Base-by-base conservation (phyloP, 2,329 filamentous ascomycete species). In the Mariannaea elegans region DNA sequence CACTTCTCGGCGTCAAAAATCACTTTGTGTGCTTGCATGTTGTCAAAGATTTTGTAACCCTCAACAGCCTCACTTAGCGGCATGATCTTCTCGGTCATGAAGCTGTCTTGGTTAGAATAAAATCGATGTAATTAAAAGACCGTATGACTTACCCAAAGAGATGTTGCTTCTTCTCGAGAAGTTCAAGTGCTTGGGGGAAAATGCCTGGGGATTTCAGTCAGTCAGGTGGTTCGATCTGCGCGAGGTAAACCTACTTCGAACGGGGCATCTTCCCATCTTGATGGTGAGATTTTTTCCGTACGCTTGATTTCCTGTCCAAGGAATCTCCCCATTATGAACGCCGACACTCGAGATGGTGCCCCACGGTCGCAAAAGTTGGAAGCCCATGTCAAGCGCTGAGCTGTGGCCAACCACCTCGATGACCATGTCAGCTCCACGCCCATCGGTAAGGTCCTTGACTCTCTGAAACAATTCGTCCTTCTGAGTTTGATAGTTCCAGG, bases 381-480 rank as follows among this genome's bases (percentile, higher is more conserved):
- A 91, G 0, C 83, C 88, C 54, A 87, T 90, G 67, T 81, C 83
- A 72, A 92, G 74, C 3, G 89, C 89, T 42, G 85, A 83, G 59
- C 85, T 88, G 63, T 88, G 76, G 0, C 89, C 89, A 21, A 91
- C 89, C 7, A 90, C 87, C 75, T 92, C 89, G 68, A 96, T 88
- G 2, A 93, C 87, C 2, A 90, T 86, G 77, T 97, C 92, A 9
- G 92, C 92, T 8, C 92, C 92, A 21, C 92, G 82, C 4, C 91
- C 91, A 14, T 90, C 82, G 0, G 91, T 93, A 45, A 89, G 82
- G 66, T 91, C 89, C 71, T 87, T 87, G 48, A 95, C 87, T 45
- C 89, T n/a, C n/a, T n/a, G n/a, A 84, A 68, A 84, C 81, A 50
- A 87, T 77, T 69, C 94, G 80, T 1, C 82, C 87, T 39, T 88